phyloP scores from a whole-genome alignment of 257 asterid species.

The Jacaranda copaia region DNA sequence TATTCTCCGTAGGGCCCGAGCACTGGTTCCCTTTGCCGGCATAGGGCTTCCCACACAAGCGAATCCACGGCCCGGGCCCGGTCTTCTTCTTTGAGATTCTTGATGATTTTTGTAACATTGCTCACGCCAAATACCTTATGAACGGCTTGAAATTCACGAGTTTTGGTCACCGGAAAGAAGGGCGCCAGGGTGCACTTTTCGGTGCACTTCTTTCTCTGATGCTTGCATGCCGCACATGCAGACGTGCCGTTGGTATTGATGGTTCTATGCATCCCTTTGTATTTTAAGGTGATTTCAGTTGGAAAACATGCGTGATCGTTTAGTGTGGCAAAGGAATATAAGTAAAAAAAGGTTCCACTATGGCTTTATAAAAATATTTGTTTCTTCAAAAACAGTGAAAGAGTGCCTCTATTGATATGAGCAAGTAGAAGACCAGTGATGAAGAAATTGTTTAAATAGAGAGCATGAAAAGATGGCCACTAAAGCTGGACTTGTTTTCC shows the following conservation, averaged over 20 bases:
- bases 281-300: background rate
- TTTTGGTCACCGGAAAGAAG: slow-evolving; percentile 61
- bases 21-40: slow-evolving; percentile 67
- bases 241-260: slow-evolving; percentile 38
- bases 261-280: slow-evolving; percentile 46
- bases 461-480: slow-evolving; percentile 59
- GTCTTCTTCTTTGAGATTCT: slow-evolving; percentile 57
- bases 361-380: background rate
- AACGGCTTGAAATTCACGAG: slow-evolving; percentile 76
- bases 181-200: slow-evolving; percentile 79
- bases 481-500: slow-evolving; percentile 33
- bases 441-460: slow-evolving; percentile 35
- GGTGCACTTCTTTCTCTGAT: slow-evolving; percentile 86
- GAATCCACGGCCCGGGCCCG: slow-evolving; percentile 67
- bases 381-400: slow-evolving; percentile 46
- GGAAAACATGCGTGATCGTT: background rate
- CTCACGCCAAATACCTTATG: slow-evolving; percentile 88
- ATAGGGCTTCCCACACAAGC: slow-evolving; percentile 81
- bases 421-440: slow-evolving; percentile 43
- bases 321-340: background rate
- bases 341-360: background rate
- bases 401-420: slow-evolving; percentile 48
- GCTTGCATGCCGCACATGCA: slow-evolving; percentile 98
- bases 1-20: slow-evolving; percentile 76
- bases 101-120: slow-evolving; percentile 64